Percentiles rank a stretch among this genome's conserved stretches.
Conservation (phyloP, 495 filamentous ascomycete genomes). For the Tetracladium setigerum region DNA sequence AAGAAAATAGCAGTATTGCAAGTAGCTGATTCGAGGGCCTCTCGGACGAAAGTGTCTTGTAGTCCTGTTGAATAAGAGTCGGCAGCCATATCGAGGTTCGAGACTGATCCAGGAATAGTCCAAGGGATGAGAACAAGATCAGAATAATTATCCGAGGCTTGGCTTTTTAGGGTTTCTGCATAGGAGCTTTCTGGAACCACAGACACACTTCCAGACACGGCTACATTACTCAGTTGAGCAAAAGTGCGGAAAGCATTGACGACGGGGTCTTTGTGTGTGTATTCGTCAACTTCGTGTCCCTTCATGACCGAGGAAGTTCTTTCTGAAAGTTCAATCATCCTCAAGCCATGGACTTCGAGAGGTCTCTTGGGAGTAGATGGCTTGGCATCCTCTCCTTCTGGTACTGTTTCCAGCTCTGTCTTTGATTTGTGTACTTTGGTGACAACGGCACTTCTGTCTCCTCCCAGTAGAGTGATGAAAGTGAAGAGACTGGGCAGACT, state of each 20-base stretch:
- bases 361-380: conserved; percentile 33
- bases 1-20: conserved; percentile 79
- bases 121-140: conserved; percentile 88
- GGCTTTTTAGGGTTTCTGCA: conserved; percentile 62
- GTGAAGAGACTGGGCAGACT: conserved; percentile 82
- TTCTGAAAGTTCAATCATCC: conserved; percentile 82
- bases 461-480: conserved; percentile 69
- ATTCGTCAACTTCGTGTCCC: conserved; percentile 74
- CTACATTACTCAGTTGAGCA: conserved; percentile 75
- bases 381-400: conserved; percentile 10
- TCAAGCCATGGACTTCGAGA: conserved; percentile 77
- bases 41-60: conserved; percentile 61
- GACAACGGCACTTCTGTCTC: conserved; percentile 29
- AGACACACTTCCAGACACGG: conserved; percentile 71
- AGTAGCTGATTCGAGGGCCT: conserved; percentile 48
- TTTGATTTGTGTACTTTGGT: conserved; percentile 45
- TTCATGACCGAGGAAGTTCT: conserved; percentile 95
- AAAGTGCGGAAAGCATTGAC: conserved; percentile 89
- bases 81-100: conserved; percentile 40
- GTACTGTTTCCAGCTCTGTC: conserved; percentile 3
- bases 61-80: conserved; percentile 38
- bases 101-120: conserved; percentile 73
- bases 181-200: conserved; percentile 71
- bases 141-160: conserved; percentile 58
- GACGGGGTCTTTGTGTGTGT: conserved; percentile 72